A percentile compares a stretch with the other conserved stretches of the same genome.
These are phyloP conservation scores for Schoenoplectus tabernaemontani DNA, from an alignment of 202 grass and related monocot genomes.

Conservation along the genomic window DNA sequence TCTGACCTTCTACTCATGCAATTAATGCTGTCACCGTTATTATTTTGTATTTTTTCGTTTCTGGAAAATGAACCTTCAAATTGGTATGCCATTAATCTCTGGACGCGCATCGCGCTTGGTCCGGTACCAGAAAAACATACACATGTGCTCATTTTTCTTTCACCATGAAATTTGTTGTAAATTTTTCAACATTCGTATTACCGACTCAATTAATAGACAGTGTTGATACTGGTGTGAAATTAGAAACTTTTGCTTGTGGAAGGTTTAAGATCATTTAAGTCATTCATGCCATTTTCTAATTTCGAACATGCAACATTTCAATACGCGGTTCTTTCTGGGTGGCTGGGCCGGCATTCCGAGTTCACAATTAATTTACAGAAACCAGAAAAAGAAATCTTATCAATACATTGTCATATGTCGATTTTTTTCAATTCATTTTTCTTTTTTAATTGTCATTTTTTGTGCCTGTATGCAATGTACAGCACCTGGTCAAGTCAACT, in stretches of 20 bases:
- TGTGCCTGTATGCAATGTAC: neutral
- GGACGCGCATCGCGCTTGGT: neutral
- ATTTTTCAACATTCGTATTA: neutral
- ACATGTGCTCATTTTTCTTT: neutral
- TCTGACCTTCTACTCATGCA: neutral
- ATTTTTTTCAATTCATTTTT: neutral
- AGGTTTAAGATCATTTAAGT: neutral
- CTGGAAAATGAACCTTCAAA: neutral
- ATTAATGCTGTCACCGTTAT: neutral
- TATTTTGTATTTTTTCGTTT: neutral
- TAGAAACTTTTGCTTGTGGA: neutral
- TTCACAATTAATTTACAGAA: neutral
- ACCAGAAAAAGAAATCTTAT: neutral
- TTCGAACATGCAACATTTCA: neutral
- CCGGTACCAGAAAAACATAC: neutral
- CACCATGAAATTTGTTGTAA: neutral
- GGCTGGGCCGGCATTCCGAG: neutral
- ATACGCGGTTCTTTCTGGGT: neutral
- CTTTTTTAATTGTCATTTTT: neutral
- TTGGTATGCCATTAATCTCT: neutral
- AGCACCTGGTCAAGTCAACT: neutral
- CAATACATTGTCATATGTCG: neutral
- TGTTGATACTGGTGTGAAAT: neutral
- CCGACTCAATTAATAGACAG: neutral
- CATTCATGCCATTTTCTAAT: neutral